Conservation (phyloP, 768 basidiomycete species). For the Vararia minispora region DNA sequence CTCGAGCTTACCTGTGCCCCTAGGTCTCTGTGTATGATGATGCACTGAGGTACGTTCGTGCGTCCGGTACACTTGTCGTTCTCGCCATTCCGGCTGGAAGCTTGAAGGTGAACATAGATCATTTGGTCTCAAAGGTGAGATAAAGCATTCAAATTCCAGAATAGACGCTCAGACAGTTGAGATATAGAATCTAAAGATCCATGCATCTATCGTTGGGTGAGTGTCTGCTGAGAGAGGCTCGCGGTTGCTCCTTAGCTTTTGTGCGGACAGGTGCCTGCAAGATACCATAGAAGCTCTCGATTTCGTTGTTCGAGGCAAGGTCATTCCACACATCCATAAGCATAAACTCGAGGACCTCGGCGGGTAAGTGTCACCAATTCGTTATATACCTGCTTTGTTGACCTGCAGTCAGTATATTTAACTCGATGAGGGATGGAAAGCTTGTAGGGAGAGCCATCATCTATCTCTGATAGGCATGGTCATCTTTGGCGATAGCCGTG, state of each 20-base stretch:
- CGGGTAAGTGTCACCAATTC: neutral
- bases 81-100: slow-evolving; percentile 27
- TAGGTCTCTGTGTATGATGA: slow-evolving; percentile 28
- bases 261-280: slow-evolving; percentile 1
- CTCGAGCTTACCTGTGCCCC: no score
- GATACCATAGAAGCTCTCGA: slow-evolving; percentile 4
- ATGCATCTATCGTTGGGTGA: neutral
- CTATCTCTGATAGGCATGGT: neutral
- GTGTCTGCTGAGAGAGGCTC: neutral
- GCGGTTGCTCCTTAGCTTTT: slow-evolving; percentile 27
- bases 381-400: neutral
- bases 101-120: slow-evolving; percentile 17
- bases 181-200: slow-evolving; percentile 14
- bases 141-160: neutral
- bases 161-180: neutral
- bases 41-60: slow-evolving; percentile 34
- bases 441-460: neutral
- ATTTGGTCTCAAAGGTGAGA: slow-evolving; percentile 23
- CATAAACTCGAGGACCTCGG: neutral
- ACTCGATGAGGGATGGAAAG: neutral
- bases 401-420: neutral
- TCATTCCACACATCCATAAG: neutral
- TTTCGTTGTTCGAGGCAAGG: slow-evolving; percentile 1
- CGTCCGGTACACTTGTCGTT: slow-evolving; percentile 28
- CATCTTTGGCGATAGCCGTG: no score